phyloP scores from a whole-genome alignment of 495 filamentous ascomycete species.

The Penicillium taxi region DNA sequence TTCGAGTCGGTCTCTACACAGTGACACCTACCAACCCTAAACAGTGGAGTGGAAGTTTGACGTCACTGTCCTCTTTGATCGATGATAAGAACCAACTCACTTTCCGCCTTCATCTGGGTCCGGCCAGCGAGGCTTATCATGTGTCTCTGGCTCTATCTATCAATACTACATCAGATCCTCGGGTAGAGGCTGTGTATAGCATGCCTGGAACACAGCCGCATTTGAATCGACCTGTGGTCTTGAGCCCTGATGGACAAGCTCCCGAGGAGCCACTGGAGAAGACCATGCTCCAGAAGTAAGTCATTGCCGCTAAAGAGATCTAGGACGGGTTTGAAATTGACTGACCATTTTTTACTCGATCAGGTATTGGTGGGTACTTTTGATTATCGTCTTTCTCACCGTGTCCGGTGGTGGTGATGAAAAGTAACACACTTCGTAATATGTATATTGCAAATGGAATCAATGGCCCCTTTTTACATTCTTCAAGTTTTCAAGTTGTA shows the following conservation, averaged over 20 bases:
- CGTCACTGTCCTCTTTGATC: constrained; percentile 23
- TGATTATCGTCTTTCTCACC: constrained; percentile 34
- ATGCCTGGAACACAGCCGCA: constrained; percentile 28
- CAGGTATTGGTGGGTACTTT: constrained; percentile 44
- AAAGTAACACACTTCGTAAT: constrained; percentile 12
- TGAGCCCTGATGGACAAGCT: constrained; percentile 32
- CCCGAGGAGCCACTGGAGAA: constrained; percentile 34
- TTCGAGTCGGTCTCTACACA: constrained; percentile 34
- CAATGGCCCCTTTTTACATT: no score
- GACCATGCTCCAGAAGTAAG: constrained; percentile 42
- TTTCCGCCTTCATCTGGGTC: constrained; percentile 31
- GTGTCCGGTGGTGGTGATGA: constrained; percentile 37
- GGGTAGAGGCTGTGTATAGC: constrained; percentile 23
- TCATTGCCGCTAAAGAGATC: constrained; percentile 1
- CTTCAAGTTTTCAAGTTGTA: no score
- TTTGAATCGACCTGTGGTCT: constrained; percentile 36
- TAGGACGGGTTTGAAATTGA: neutral
- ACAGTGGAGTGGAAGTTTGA: constrained; percentile 37
- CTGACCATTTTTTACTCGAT: neutral
- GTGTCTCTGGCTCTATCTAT: constrained; percentile 22
- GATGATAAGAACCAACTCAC: constrained; percentile 17
- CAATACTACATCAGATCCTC: constrained; percentile 2
- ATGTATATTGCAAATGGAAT: no score
- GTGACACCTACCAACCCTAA: constrained; percentile 19
- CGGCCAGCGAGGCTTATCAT: constrained; percentile 31